Evolutionary conservation across 768 basidiomycete genomes (phyloP), one percentile per base, ranked within the genome.

Genomic region (Rhodosporidiobolus odoratus): DNA sequence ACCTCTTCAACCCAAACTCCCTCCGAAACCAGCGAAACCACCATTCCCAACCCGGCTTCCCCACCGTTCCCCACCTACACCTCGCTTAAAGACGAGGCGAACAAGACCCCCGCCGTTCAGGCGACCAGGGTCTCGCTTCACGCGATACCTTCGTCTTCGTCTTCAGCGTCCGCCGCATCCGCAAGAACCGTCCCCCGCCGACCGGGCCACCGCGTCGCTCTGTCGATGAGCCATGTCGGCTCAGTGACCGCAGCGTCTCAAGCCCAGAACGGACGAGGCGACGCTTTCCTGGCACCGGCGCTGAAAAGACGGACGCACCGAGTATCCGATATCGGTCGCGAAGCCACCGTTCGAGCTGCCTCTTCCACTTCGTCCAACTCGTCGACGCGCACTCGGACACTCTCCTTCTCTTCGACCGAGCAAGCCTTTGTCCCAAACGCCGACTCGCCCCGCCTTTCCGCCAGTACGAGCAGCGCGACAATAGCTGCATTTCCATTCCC

Each of bases 391-490:
- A n/a, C 64, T 4, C 54, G 64, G 17, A 65, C 64, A 2, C 35
- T 65, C 43, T 65, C 64, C 15, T 65, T 65, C 64, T 65, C 64
- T 7, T 38, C 64, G 17, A 17, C 64, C 8, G 54, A 65, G 56
- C 64, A 65, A 53, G 64, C 64, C 10, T 65, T 65, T 45, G 1
- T 65, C 17, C 64, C 64, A 1, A 7, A 54, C 3, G 43, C n/a
- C n/a, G n/a, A n/a, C n/a, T n/a, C 43, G 3, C 54, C 64, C 0
- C 43, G 54, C 2, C 43, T 58, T n/a, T 9, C 64, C 19, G 21
- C 53, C 16, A 30, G 13, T 34, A 21, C 62, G 30, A 64, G 63
- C 54, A 45, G 43, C 34, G 32, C 25, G 5, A 9, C 48, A 3
- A 19, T 17, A 15, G 43, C 10, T 10, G n/a, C n/a, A n/a, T 13